phyloP scores from a whole-genome alignment of 1,284 basidiomycete species.

The Ceratobasidium sp. region DNA sequence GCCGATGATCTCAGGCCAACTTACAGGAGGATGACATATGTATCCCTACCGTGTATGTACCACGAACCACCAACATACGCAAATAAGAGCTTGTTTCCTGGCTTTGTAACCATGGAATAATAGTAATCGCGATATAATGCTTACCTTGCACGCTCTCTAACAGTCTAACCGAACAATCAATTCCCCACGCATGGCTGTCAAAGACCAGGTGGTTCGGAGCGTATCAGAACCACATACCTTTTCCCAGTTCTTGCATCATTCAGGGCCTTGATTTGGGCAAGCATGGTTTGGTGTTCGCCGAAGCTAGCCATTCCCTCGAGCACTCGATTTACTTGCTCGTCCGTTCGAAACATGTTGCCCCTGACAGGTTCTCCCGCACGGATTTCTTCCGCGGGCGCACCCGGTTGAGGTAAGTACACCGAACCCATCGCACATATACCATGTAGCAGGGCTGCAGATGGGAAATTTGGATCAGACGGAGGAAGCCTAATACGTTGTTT shows the following conservation, averaged over 20 bases:
- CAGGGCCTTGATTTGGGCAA: constrained; percentile 40
- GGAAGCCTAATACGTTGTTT: constrained; percentile 38
- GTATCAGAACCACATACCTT: neutral
- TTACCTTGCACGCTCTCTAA: constrained; percentile 36
- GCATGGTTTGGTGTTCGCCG: constrained; percentile 38
- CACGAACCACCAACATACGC: constrained; percentile 41
- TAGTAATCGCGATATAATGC: neutral
- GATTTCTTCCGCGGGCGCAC: constrained; percentile 36
- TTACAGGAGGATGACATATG: neutral
- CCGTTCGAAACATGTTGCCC: constrained; percentile 40
- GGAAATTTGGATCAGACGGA: constrained; percentile 36
- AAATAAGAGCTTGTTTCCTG: constrained; percentile 34
- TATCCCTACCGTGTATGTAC: constrained; percentile 34
- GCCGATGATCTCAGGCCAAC: neutral
- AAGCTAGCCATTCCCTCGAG: constrained; percentile 41
- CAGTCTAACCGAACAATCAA: constrained; percentile 18
- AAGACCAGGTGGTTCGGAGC: neutral
- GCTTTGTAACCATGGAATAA: neutral
- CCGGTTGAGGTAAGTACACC: constrained; percentile 36
- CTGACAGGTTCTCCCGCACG: constrained; percentile 22
- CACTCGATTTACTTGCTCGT: constrained; percentile 35
- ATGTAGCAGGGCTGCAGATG: constrained; percentile 28
- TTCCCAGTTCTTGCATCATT: constrained; percentile 41
- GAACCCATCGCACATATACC: constrained; percentile 33
- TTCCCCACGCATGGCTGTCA: neutral